Evolutionary conservation across 2,329 filamentous ascomycete genomes (phyloP).

Genomic region (Ilyonectria robusta): DNA sequence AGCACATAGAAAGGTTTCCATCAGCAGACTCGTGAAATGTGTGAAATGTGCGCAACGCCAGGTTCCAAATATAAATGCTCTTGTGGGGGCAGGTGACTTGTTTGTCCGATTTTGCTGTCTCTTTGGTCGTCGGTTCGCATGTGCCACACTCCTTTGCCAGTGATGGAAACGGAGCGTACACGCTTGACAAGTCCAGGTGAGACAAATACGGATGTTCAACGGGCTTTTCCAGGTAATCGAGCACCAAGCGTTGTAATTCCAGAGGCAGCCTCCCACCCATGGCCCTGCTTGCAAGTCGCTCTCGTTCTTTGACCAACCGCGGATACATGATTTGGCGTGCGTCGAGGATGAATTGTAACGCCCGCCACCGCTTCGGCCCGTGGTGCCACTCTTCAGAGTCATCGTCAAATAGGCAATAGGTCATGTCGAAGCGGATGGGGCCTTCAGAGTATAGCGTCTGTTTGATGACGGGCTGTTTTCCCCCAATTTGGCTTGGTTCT

Average conservation of each 20-base stretch:
- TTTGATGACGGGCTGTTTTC: neutral
- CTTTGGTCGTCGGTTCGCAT: neutral
- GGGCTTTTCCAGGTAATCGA: neutral
- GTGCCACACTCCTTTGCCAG: neutral
- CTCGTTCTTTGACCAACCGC: neutral
- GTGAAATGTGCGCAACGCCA: neutral
- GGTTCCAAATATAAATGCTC: neutral
- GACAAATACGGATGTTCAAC: neutral
- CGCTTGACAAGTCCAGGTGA: neutral
- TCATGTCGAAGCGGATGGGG: neutral
- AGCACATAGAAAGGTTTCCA: neutral
- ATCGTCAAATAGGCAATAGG: neutral
- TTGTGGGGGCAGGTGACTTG: neutral
- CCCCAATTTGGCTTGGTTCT: neutral
- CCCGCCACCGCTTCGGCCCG: neutral
- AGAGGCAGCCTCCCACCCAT: neutral
- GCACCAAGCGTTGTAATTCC: neutral
- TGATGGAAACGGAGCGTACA: neutral
- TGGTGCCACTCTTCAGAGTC: neutral
- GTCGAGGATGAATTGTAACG: conserved; percentile 1
- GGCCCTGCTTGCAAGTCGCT: neutral
- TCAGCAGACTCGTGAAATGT: neutral
- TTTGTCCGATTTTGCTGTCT: neutral
- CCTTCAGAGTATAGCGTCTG: conserved; percentile 6
- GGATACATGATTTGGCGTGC: conserved; percentile 1